Base-by-base conservation (phyloP, 441 rosid genomes). In the Bocquillonia castaneifolia region DNA sequence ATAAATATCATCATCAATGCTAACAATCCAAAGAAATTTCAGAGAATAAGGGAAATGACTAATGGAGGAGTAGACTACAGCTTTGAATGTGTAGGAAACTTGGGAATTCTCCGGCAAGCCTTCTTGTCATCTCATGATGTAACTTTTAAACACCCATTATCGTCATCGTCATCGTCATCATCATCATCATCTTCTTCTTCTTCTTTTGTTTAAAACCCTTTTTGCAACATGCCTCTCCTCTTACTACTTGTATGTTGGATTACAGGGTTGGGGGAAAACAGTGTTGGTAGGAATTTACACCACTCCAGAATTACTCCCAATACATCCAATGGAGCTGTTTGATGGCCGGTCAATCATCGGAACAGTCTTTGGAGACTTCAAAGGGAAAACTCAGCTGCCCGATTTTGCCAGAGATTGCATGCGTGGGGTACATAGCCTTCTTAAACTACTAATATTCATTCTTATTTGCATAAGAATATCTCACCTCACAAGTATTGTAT, bases 301-400 rank as follows among this genome's bases (percentile, higher is more conserved):
- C 4, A 71, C 39, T 31, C 81, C 86, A 0, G 48, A 63, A 48
- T 34, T 40, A 13, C 56, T 80, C 13, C 83, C 81, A 0, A 37
- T 78, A 39, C 84, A 80, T 69, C 86, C 84, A 3, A 80, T 78
- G 84, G 84, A 83, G 67, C 31, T 83, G 63, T 80, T 83, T 39
- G 73, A 47, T 17, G 84, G 84, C 2, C 68, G 78, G 10, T 67
- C 51, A 57, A 68, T 83, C 68, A 64, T 29, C 13, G 83, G 71
- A 14, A 74, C 78, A 0, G 0, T 70, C 51, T 80, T 80, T 14
- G 83, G 84, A 3, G 73, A 63, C 53, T 69, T 76, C 74, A 83
- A 78, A 67, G 84, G 83, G 31, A 83, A 73, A 59, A 69, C 76
- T 26, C 76, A 78, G 14, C 60, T 80, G 32, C 75, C 79, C 25